These are phyloP conservation scores for Hygrocybe coccinea DNA, from an alignment of 768 basidiomycete species.

Conservation along the genomic window DNA sequence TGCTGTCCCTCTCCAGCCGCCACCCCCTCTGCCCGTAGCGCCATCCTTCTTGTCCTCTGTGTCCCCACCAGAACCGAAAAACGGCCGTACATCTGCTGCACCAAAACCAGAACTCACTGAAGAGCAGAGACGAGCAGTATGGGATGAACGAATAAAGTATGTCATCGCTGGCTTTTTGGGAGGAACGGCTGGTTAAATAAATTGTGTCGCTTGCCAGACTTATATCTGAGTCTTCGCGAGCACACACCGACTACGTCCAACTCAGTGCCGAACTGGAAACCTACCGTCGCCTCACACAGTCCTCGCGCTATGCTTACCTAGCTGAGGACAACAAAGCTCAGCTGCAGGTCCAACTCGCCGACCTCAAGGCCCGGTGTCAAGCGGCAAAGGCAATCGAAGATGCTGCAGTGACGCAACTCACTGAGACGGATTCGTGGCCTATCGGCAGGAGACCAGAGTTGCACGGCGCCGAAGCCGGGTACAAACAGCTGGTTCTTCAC, in stretches of 20 bases:
- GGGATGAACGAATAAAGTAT: conserved; percentile 26
- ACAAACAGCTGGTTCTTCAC: conserved; percentile 19
- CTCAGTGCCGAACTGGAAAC: conserved; percentile 17
- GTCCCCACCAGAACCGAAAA: neutral
- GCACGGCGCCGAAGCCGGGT: conserved; percentile 17
- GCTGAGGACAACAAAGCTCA: conserved; percentile 13
- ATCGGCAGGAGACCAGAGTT: conserved; percentile 18
- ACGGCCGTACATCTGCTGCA: neutral
- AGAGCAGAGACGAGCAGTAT: conserved; percentile 17
- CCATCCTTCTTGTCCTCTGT: conserved; percentile 12
- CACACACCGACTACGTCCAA: conserved; percentile 11
- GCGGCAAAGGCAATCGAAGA: conserved; percentile 17
- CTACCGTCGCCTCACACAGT: conserved; percentile 13
- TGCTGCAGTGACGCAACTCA: conserved; percentile 14
- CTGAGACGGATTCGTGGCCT: conserved; percentile 29
- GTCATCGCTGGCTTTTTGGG: neutral
- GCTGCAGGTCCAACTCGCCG: conserved; percentile 12
- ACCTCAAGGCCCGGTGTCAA: conserved; percentile 20
- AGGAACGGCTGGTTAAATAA: neutral
- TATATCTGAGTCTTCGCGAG: conserved; percentile 8
- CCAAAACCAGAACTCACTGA: conserved; percentile 9
- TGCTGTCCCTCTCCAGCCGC: conserved; percentile 8
- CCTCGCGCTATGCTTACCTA: conserved; percentile 11
- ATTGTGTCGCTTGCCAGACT: conserved; percentile 5
- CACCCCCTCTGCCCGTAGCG: conserved; percentile 16